phyloP scores from a whole-genome alignment of 495 filamentous ascomycete genomes.

The Penicillium taxi region DNA sequence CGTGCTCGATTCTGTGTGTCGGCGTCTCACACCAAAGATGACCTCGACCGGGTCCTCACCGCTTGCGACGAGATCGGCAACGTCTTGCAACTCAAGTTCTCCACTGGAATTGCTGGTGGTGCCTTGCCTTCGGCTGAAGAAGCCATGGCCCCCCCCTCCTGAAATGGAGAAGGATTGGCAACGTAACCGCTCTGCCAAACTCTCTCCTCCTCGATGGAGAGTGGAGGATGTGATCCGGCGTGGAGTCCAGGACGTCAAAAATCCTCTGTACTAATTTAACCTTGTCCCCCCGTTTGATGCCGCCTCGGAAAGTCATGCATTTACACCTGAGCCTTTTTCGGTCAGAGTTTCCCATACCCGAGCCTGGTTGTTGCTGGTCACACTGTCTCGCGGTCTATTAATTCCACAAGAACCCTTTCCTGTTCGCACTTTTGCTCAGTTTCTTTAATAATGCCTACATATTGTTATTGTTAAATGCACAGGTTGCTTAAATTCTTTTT shows the following conservation, averaged over 20 bases:
- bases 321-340: conserved; percentile 11
- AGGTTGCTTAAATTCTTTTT: conserved; percentile 6
- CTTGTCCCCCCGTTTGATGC: conserved; percentile 10
- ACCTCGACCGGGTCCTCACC: conserved; percentile 80
- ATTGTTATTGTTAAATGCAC: too few relatives aligned
- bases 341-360: conserved; percentile 9
- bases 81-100: conserved; percentile 90
- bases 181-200: conserved; percentile 36
- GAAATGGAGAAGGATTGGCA: conserved; percentile 62
- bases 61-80: conserved; percentile 93
- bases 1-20: conserved; percentile 93
- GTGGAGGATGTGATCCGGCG: conserved; percentile 70
- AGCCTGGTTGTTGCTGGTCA: conserved; percentile 38
- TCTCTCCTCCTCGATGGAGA: conserved; percentile 68
- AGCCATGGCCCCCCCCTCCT: conserved; percentile 58
- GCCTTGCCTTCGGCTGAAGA: conserved; percentile 64
- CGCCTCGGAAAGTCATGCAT: conserved; percentile 13
- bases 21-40: conserved; percentile 94
- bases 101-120: conserved; percentile 86
- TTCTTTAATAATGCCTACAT: too few relatives aligned
- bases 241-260: conserved; percentile 73
- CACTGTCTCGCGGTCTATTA: conserved; percentile 23
- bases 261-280: conserved; percentile 43
- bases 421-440: conserved; percentile 12
- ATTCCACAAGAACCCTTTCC: conserved; percentile 5